Evolutionary conservation across 345 rosid species (phyloP).

Genomic region (Rubroshorea leprosula): DNA sequence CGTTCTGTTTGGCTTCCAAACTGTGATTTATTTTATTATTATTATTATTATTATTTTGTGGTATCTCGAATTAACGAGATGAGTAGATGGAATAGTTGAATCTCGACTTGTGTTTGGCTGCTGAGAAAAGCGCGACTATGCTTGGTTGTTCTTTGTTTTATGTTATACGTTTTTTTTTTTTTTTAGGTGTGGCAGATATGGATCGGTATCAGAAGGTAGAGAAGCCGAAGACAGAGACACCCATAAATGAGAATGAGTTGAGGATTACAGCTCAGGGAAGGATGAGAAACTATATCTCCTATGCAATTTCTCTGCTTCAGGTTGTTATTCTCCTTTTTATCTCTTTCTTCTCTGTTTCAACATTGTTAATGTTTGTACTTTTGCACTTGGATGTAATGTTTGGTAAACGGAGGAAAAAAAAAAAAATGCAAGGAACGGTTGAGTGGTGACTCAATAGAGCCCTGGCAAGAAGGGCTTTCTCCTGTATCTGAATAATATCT

Average conservation of each 20-base stretch:
- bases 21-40: too few species aligned
- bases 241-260: constrained; percentile 44
- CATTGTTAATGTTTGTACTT: neutral
- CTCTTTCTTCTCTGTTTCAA: neutral
- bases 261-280: constrained; percentile 48
- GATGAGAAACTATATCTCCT: constrained; percentile 47
- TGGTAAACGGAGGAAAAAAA: too few species aligned
- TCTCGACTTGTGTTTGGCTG: neutral
- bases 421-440: too few species aligned
- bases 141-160: neutral
- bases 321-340: too few species aligned
- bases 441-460: too few species aligned
- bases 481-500: too few species aligned
- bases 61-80: neutral
- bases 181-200: constrained; percentile 20
- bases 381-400: too few species aligned
- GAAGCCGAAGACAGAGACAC: constrained; percentile 40
- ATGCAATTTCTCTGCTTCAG: constrained; percentile 45
- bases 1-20: too few species aligned
- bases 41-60: too few species aligned
- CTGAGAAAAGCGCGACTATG: neutral
- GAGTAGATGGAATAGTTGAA: neutral
- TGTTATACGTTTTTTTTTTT: neutral
- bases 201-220: constrained; percentile 53
- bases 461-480: too few species aligned